Evolutionary conservation across 2,329 filamentous ascomycete species (phyloP).

Genomic region (Exophiala calicioides): DNA sequence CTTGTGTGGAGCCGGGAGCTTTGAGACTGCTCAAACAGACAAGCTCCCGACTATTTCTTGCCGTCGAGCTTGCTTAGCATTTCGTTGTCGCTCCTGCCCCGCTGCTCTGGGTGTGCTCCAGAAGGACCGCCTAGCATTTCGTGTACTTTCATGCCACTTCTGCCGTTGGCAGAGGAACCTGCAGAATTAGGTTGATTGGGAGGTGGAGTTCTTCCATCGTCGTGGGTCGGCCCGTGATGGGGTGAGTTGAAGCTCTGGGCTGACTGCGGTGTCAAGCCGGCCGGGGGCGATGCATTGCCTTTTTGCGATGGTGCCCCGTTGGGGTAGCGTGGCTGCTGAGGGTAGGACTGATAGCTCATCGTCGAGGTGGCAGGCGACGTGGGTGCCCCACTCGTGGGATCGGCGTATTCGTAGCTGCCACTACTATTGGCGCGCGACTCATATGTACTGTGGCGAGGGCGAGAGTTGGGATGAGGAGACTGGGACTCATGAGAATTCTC

Average conservation of each 20-base stretch:
- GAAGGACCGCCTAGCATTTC: constrained; percentile 47
- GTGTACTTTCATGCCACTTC: constrained; percentile 49
- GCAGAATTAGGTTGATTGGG: constrained; percentile 40
- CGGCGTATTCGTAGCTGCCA: constrained; percentile 48
- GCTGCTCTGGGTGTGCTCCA: constrained; percentile 28
- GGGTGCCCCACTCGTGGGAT: constrained; percentile 49
- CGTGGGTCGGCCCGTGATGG: constrained; percentile 35
- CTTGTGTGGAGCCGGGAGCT: neutral
- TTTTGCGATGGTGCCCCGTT: constrained; percentile 30
- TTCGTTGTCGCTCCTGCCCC: constrained; percentile 51
- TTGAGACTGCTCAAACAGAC: neutral
- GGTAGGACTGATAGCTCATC: constrained; percentile 45
- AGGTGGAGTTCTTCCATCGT: constrained; percentile 41
- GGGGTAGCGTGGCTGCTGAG: constrained; percentile 43
- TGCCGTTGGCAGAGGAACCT: constrained; percentile 35
- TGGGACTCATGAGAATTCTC: constrained; percentile 36
- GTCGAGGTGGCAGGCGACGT: constrained; percentile 48
- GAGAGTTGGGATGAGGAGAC: constrained; percentile 40
- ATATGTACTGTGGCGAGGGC: constrained; percentile 39
- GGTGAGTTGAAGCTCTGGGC: constrained; percentile 48
- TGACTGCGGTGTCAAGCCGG: constrained; percentile 42
- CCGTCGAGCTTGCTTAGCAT: constrained; percentile 45
- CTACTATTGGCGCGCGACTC: constrained; percentile 40
- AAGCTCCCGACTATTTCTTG: constrained; percentile 27
- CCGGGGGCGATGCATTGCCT: constrained; percentile 28